A percentile compares a stretch with the other conserved stretches of the same genome.
These are phyloP conservation scores for Apiotrichum domesticum DNA, from an alignment of 1,284 basidiomycete genomes.

Conservation along the genomic window DNA sequence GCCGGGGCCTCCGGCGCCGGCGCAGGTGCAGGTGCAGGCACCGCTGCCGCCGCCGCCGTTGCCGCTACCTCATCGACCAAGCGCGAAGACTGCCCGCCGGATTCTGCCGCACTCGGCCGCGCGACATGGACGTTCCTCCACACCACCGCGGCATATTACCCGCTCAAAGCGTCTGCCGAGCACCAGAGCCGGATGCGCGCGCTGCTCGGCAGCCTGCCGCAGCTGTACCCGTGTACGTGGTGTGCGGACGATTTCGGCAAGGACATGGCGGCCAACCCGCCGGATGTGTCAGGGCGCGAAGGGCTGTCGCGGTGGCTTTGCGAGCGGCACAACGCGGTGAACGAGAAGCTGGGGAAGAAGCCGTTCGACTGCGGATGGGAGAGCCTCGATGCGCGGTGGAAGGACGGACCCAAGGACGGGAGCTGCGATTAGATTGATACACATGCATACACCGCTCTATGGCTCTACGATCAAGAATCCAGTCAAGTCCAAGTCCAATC, in stretches of 20 bases:
- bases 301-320: slow-evolving; percentile 80
- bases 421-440: slow-evolving; percentile 61
- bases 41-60: slow-evolving; percentile 30
- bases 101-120: slow-evolving; percentile 75
- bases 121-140: slow-evolving; percentile 96
- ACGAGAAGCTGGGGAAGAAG: slow-evolving; percentile 73
- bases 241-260: slow-evolving; percentile 71
- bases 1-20: not conserved
- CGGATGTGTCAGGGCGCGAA: slow-evolving; percentile 64
- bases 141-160: slow-evolving; percentile 87
- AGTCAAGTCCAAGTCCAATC: too few species aligned
- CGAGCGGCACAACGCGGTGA: slow-evolving; percentile 84
- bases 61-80: slow-evolving; percentile 21
- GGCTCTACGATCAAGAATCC: not conserved
- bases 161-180: slow-evolving; percentile 61
- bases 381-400: slow-evolving; percentile 79
- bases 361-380: slow-evolving; percentile 64
- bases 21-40: slow-evolving; percentile 17
- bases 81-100: slow-evolving; percentile 71
- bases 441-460: slow-evolving; percentile 11
- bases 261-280: slow-evolving; percentile 60
- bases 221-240: slow-evolving; percentile 76
- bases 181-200: slow-evolving; percentile 75
- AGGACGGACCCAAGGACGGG: slow-evolving; percentile 78
- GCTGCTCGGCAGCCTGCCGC: slow-evolving; percentile 67